phyloP scores from a whole-genome alignment of 2,329 filamentous ascomycete genomes.

The Ophiosphaerella herpotricha region DNA sequence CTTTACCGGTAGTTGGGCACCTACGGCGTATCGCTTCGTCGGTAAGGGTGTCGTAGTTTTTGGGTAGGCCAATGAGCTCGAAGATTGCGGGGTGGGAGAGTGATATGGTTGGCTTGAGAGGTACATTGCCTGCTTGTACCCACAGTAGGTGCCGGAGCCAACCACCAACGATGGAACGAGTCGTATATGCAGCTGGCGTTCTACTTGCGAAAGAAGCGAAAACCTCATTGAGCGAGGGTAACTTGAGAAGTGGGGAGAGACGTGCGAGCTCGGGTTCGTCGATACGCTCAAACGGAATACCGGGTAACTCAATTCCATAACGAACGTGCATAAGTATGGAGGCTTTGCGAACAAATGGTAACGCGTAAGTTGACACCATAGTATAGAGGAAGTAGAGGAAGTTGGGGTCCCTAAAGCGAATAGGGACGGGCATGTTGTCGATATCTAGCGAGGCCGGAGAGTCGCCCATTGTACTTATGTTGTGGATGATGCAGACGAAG shows the following conservation, averaged over 20 bases:
- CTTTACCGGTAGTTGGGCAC: slow-evolving; percentile 89
- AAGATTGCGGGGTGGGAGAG: slow-evolving; percentile 88
- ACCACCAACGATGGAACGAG: slow-evolving; percentile 61
- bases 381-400: slow-evolving; percentile 45
- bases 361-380: slow-evolving; percentile 75
- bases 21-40: slow-evolving; percentile 84
- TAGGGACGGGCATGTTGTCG: slow-evolving; percentile 28
- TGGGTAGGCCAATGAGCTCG: slow-evolving; percentile 88
- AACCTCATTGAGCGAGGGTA: slow-evolving; percentile 81
- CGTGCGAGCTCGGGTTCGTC: slow-evolving; percentile 80
- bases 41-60: slow-evolving; percentile 88
- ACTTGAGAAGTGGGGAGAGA: slow-evolving; percentile 72
- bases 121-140: slow-evolving; percentile 46
- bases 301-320: slow-evolving; percentile 85
- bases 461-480: slow-evolving; percentile 30
- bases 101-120: slow-evolving; percentile 50
- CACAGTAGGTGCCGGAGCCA: slow-evolving; percentile 73
- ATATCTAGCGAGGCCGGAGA: slow-evolving; percentile 29
- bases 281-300: slow-evolving; percentile 57
- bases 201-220: slow-evolving; percentile 61
- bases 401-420: slow-evolving; percentile 31
- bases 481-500: slow-evolving; percentile 40
- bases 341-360: slow-evolving; percentile 87
- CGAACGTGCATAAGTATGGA: slow-evolving; percentile 84
- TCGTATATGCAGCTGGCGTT: slow-evolving; percentile 36